Percentiles rank a stretch among this genome's conserved stretches.
Evolutionary conservation across 345 rosid species (phyloP).

Genomic region (Passiflora organensis): DNA sequence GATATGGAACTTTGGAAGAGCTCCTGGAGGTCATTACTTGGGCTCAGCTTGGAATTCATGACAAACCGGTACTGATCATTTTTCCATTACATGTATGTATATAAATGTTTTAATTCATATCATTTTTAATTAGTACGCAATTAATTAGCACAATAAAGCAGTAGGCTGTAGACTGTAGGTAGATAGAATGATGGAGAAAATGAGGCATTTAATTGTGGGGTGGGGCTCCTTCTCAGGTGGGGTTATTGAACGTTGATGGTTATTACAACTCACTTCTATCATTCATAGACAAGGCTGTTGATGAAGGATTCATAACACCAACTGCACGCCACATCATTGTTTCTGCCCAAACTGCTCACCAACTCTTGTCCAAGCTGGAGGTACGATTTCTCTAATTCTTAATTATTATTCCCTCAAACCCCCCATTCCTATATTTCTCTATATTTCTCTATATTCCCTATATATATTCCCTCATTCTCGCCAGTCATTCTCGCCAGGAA

Average conservation of each 20-base stretch:
- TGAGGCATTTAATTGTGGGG: too few species aligned
- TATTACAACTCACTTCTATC: slow-evolving; percentile 62
- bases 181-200: too few species aligned
- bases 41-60: slow-evolving; percentile 78
- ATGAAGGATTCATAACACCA: slow-evolving; percentile 68
- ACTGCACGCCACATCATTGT: slow-evolving; percentile 71
- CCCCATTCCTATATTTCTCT: background rate
- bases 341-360: slow-evolving; percentile 64
- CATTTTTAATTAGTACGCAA: too few species aligned
- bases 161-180: too few species aligned
- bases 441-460: too few species aligned
- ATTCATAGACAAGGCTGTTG: slow-evolving; percentile 79
- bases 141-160: too few species aligned
- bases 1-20: slow-evolving; percentile 75
- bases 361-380: slow-evolving; percentile 73
- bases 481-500: slow-evolving; percentile 31
- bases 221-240: too few species aligned
- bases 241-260: slow-evolving; percentile 70
- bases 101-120: too few species aligned
- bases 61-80: slow-evolving; percentile 69
- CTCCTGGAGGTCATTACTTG: slow-evolving; percentile 72
- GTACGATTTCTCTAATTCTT: too few species aligned
- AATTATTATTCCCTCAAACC: too few species aligned
- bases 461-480: too few species aligned
- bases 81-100: too few species aligned